Evolutionary conservation across 257 asterid species (phyloP).

Genomic region (Catharanthus roseus): DNA sequence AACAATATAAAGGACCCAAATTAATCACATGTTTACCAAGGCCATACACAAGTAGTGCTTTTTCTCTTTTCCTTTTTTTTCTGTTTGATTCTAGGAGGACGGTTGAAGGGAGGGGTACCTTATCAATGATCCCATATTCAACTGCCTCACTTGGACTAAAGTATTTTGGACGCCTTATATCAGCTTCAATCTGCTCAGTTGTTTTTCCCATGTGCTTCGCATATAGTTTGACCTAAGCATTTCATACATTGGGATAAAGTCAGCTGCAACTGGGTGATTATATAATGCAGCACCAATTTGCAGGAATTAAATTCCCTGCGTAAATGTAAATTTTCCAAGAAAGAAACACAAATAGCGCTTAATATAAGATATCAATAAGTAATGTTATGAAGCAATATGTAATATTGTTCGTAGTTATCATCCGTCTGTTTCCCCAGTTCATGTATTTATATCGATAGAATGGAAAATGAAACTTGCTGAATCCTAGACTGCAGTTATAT

Average conservation of each 20-base stretch:
- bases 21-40: conserved; percentile 3
- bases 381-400: neutral
- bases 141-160: conserved; percentile 94
- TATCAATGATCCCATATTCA: conserved; percentile 92
- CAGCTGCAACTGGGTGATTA: neutral
- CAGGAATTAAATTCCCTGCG: neutral
- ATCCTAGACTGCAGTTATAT: neutral
- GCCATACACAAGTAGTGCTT: neutral
- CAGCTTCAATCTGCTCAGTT: conserved; percentile 80
- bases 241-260: conserved; percentile 6
- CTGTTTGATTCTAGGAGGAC: neutral
- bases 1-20: conserved; percentile 13
- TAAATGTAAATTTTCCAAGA: neutral
- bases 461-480: neutral
- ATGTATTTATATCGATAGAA: neutral
- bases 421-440: neutral
- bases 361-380: neutral
- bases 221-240: conserved; percentile 72
- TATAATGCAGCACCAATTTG: neutral
- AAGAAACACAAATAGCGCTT: neutral
- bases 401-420: neutral
- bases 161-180: conserved; percentile 89
- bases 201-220: conserved; percentile 74
- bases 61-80: no score
- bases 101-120: conserved; percentile 38